phyloP scores from a whole-genome alignment of 2,329 filamentous ascomycete genomes.

The Colletotrichum lindemuthianum region DNA sequence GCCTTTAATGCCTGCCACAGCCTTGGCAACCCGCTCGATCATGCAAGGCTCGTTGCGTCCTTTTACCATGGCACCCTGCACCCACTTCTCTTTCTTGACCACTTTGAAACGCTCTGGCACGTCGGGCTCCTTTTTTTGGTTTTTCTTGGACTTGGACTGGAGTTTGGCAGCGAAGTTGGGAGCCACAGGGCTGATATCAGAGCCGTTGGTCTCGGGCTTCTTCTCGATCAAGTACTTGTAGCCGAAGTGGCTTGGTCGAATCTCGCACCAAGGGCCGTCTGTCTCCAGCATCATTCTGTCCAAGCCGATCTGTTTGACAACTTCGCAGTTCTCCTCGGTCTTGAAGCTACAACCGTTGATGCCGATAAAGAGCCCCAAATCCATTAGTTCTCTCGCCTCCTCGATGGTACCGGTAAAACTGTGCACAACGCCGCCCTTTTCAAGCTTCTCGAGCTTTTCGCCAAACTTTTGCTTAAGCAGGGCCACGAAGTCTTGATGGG shows the following conservation, averaged over 20 bases:
- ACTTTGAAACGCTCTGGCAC: conserved; percentile 79
- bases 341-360: conserved; percentile 98
- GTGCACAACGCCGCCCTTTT: conserved; percentile 86
- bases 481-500: conserved; percentile 83
- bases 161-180: conserved; percentile 39
- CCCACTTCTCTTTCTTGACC: conserved; percentile 97
- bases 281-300: conserved; percentile 92
- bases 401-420: conserved; percentile 90
- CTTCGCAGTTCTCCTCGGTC: conserved; percentile 87
- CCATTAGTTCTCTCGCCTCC: conserved; percentile 84
- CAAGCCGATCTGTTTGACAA: conserved; percentile 82
- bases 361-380: conserved; percentile 87
- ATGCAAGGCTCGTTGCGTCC: conserved; percentile 92
- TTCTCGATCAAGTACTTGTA: conserved; percentile 71
- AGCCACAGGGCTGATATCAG: conserved; percentile 29
- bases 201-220: conserved; percentile 44
- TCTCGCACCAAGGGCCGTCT: conserved; percentile 97
- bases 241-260: conserved; percentile 87
- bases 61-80: conserved; percentile 88
- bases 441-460: conserved; percentile 70
- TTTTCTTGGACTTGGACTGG: conserved; percentile 55
- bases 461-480: conserved; percentile 71
- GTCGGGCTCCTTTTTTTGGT: conserved; percentile 70
- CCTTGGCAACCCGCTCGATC: conserved; percentile 87
- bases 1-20: conserved; percentile 87